Evolutionary conservation across 164 flowering plant species (phyloP), one percentile per base, ranked within the genome.

Genomic region (Hamamelis virginiana): DNA sequence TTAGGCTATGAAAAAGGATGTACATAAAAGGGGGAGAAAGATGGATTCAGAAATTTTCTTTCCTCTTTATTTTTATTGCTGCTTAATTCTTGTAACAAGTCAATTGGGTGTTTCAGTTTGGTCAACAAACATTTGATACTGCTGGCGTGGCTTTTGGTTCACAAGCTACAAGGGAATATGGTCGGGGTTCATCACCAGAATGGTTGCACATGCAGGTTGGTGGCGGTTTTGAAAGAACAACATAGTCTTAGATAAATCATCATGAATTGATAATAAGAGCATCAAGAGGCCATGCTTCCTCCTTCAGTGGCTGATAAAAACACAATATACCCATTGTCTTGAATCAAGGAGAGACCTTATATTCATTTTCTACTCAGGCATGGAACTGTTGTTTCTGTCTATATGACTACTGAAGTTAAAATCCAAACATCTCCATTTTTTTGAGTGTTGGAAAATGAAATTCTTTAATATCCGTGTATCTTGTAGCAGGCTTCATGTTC

Each of bases 151-250:
- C 75, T 46, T 86, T 75, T 72, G 77, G 75, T 57, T 80, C 92
- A 52, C 92, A 86, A 79, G 76, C 82, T 23, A 44, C 89, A 27
- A 77, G 85, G 66, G 91, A 84, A 57, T 88, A 75, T 62, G 76
- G 66, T 48, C 81, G 81, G 19, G 78, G 75, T 33, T 61, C 87
- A 56, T 81, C 87, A n/a, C 89, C 86, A 19, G 90, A 87, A 46
- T 86, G 88, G 89, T 70, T 85, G 75, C 89, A 87, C 69, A 82
- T 86, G 89, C 90, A 85, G 76, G 69, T 88, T 58, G 89, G 92
- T 43, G 81, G 87, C 41, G 81, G 85, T 26, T 88, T 83, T 48
- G 87, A 86, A 44, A 69, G 87, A 78, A 74, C 82, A 58, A 56
- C 83, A 65, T 78, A 52, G 65, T 28, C 41, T 44, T 26, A 8